These are phyloP conservation scores for Candida odintsovae DNA, from an alignment of 805 yeast genomes.

Conservation along the genomic window DNA sequence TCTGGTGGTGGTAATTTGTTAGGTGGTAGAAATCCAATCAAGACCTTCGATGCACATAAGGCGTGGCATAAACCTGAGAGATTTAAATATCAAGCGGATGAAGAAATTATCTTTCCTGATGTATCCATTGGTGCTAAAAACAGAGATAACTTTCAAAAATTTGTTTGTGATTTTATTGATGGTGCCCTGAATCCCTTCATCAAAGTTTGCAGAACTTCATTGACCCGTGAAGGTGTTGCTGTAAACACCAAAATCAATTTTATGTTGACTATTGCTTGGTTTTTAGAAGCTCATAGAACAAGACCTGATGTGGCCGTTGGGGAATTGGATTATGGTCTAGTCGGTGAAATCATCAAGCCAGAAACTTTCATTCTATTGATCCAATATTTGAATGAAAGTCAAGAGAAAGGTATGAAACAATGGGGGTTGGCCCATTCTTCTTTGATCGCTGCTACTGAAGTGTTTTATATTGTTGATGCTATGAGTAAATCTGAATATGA, in stretches of 20 bases:
- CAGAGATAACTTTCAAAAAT: conserved; percentile 21
- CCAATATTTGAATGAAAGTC: conserved; percentile 33
- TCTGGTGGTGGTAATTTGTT: conserved; percentile 67
- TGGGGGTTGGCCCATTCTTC: conserved; percentile 66
- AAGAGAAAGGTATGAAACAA: conserved; percentile 30
- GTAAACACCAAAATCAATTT: conserved; percentile 32
- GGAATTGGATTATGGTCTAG: conserved; percentile 35
- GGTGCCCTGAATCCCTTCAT: conserved; percentile 71
- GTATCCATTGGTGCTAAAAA: conserved; percentile 14
- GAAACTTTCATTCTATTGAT: conserved; percentile 50
- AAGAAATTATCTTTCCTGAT: conserved; percentile 26
- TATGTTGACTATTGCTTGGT: conserved; percentile 67
- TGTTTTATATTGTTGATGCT: conserved; percentile 40
- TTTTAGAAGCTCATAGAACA: conserved; percentile 56
- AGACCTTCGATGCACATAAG: conserved; percentile 61
- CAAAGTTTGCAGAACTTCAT: conserved; percentile 24
- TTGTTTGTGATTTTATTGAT: conserved; percentile 58
- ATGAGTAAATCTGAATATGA: conserved; percentile 36
- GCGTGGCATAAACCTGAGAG: conserved; percentile 48
- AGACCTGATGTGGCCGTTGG: conserved; percentile 22
- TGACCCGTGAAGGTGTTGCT: conserved; percentile 42
- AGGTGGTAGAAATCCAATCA: conserved; percentile 47
- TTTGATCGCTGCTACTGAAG: conserved; percentile 59
- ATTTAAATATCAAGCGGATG: conserved; percentile 23
- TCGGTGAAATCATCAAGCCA: conserved; percentile 55